A percentile compares a stretch with the other conserved stretches of the same genome.
Conservation (phyloP, 1,284 basidiomycete species). For the Ustilago loliicola region DNA sequence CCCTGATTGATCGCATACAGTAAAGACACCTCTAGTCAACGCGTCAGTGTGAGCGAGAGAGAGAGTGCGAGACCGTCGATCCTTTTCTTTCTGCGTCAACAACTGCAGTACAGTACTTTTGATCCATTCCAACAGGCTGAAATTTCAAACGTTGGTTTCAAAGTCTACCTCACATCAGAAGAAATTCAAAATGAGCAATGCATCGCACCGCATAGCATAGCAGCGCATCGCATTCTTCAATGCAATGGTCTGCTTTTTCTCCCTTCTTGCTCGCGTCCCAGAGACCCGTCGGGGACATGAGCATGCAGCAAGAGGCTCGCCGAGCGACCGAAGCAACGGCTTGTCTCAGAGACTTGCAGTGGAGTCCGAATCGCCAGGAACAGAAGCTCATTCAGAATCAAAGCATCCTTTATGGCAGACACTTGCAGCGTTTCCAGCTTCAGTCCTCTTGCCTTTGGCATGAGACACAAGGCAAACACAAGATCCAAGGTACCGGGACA, state of each 20-base stretch:
- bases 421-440: too few species aligned
- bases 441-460: too few species aligned
- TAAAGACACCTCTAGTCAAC: neutral
- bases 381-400: too few species aligned
- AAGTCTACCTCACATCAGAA: constrained; percentile 9
- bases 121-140: too few species aligned
- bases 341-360: neutral
- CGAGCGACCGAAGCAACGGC: neutral
- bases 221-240: neutral
- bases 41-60: neutral
- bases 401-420: too few species aligned
- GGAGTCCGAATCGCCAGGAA: neutral
- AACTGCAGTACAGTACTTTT: neutral
- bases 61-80: neutral
- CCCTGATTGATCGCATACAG: neutral
- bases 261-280: neutral
- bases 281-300: neutral
- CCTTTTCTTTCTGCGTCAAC: neutral
- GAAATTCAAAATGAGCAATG: neutral
- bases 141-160: constrained; percentile 9
- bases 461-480: neutral
- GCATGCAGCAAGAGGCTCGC: neutral
- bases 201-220: neutral
- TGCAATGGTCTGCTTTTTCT: neutral
- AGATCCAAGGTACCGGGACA: neutral